Conservation (phyloP, 2,329 filamentous ascomycete species). For the Juglanconis oblonga region DNA sequence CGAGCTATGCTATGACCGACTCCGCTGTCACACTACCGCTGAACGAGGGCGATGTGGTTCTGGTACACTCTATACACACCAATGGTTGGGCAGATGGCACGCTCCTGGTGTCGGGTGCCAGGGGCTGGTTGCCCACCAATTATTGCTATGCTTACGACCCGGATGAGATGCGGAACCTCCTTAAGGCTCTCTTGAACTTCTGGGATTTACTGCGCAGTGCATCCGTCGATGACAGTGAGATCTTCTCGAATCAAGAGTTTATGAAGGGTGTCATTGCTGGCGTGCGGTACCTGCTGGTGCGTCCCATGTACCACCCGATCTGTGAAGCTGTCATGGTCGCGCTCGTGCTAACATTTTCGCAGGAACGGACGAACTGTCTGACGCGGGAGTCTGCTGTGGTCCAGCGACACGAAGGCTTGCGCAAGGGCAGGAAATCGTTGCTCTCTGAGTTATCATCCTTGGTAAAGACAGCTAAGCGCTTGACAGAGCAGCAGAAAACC, state of each 20-base stretch:
- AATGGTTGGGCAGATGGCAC: slow-evolving; percentile 99
- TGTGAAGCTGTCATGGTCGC: neutral
- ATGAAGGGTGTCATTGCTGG: slow-evolving; percentile 93
- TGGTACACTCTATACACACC: slow-evolving; percentile 94
- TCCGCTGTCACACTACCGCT: slow-evolving; percentile 86
- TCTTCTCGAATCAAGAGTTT: slow-evolving; percentile 89
- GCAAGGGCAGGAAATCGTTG: slow-evolving; percentile 79
- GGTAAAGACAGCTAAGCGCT: slow-evolving; percentile 81
- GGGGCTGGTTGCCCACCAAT: slow-evolving; percentile 96
- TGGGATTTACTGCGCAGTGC: slow-evolving; percentile 87
- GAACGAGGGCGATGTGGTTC: slow-evolving; percentile 84
- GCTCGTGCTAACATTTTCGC: slow-evolving; percentile 23
- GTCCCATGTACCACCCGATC: slow-evolving; percentile 32
- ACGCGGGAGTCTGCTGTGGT: slow-evolving; percentile 77
- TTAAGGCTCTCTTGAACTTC: slow-evolving; percentile 84
- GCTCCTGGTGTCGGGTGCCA: slow-evolving; percentile 75
- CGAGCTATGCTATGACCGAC: slow-evolving; percentile 71
- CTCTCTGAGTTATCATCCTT: slow-evolving; percentile 85
- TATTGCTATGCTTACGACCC: slow-evolving; percentile 96
- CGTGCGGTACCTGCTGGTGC: slow-evolving; percentile 82
- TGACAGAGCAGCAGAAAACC: slow-evolving; percentile 69
- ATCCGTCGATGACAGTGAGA: slow-evolving; percentile 68
- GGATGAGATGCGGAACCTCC: slow-evolving; percentile 76
- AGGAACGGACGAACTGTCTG: slow-evolving; percentile 87
- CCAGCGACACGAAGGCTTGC: slow-evolving; percentile 70